Evolutionary conservation across 1,139 yeast species (phyloP), one percentile per base, ranked within the genome.

Genomic region (Yamadazyma atmosphaerica): DNA sequence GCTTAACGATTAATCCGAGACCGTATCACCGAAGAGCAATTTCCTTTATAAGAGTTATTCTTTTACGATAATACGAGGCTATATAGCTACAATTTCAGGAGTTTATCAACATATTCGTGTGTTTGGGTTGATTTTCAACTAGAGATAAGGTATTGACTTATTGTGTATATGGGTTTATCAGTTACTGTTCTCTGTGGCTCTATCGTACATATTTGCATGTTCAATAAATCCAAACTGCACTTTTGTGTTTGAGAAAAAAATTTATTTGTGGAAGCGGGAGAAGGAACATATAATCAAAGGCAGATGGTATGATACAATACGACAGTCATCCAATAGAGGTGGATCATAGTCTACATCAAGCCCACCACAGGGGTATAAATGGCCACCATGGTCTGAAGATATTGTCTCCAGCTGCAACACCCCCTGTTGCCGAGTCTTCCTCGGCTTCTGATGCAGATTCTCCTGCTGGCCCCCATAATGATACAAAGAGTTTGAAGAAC

Each of bases 291-390:
- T n/a, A 23, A 4, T 23, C n/a, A 7, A 23, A 23, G 11, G 12
- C 16, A 16, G 12, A 29, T 18, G 33, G 14, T 8, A 30, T 30
- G 33, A 30, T 30, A 30, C 33, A 30, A 19, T 30, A 30, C 33
- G 33, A 30, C 7, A 18, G 15, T n/a, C 33, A 30, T 19, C 33
- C 16, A 6, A 17, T 30, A 4, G 9, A 16, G n/a, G 16, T 12
- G 9, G 33, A 19, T n/a, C 18, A 4, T 6, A 18, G 33, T 14
- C 31, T 28, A 28, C 21, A n/a, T 11, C 31, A 14, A 16, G 5
- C 16, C 11, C 31, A 11, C 12, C 12, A 23, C 26, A 23, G n/a
- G n/a, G 4, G 5, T 4, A 6, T 23, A n/a, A 12, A 23, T 11
- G 5, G 11, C n/a, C n/a, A 11, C n/a, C 7, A 23, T 23, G 26